A percentile compares a stretch with the other conserved stretches of the same genome.
These are phyloP conservation scores for Podila epigama DNA, from an alignment of 192 early-diverging fungal genomes.

Conservation along the genomic window DNA sequence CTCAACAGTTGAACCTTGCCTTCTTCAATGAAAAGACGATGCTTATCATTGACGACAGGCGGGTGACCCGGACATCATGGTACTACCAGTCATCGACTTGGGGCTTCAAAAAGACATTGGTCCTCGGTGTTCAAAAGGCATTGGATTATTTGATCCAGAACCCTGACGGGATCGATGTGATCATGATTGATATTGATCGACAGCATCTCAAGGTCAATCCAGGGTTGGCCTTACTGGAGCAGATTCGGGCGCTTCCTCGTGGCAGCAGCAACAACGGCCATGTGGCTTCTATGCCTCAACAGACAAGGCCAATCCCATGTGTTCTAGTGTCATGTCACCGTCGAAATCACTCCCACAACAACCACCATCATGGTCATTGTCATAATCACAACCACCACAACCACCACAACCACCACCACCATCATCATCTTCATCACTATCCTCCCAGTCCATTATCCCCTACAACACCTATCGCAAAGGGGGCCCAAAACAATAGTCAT, in stretches of 20 bases:
- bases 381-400: neutral
- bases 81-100: conserved; percentile 39
- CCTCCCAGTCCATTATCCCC: conserved; percentile 4
- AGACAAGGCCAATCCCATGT: conserved; percentile 22
- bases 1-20: conserved; percentile 33
- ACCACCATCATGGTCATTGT: neutral
- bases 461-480: neutral
- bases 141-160: conserved; percentile 31
- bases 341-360: neutral
- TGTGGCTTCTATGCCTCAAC: too few relatives aligned
- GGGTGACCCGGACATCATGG: conserved; percentile 45
- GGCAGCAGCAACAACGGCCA: neutral
- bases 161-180: conserved; percentile 26
- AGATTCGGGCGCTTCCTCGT: conserved; percentile 18
- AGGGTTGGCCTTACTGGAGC: conserved; percentile 24
- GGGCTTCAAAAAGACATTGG: conserved; percentile 32
- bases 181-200: conserved; percentile 46
- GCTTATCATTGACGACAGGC: conserved; percentile 40
- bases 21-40: conserved; percentile 39
- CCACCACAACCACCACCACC: neutral
- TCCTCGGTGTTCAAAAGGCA: conserved; percentile 36
- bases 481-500: too few relatives aligned
- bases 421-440: neutral
- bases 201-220: conserved; percentile 38
- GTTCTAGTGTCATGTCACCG: conserved; percentile 42